These are phyloP conservation scores for Rachicladosporium sp. DNA, from an alignment of 2,329 filamentous ascomycete species.

Conservation along the genomic window DNA sequence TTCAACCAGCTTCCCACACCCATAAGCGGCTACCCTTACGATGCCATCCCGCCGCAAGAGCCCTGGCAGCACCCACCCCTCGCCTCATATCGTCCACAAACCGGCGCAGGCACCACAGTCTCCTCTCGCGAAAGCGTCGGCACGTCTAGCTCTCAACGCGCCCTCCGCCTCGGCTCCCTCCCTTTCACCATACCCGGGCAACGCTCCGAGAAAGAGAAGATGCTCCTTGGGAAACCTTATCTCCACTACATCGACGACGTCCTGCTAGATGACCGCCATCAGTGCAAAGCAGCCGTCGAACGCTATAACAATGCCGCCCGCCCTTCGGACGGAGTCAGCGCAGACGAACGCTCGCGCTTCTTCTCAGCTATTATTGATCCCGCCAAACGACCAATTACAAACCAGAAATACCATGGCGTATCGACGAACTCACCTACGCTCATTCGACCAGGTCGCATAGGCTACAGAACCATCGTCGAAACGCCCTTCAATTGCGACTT, in stretches of 20 bases:
- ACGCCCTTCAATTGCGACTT: constrained; percentile 88
- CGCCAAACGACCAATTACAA: constrained; percentile 34
- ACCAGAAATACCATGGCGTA: constrained; percentile 14
- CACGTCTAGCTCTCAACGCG: constrained; percentile 36
- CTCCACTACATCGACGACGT: constrained; percentile 61
- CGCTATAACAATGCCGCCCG: constrained; percentile 77
- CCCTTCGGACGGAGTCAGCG: constrained; percentile 53
- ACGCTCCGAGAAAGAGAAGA: constrained; percentile 68
- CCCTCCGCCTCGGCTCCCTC: constrained; percentile 24
- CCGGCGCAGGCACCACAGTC: constrained; percentile 5
- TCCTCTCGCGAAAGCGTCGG: constrained; percentile 14
- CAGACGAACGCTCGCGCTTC: constrained; percentile 53
- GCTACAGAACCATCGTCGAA: constrained; percentile 67
- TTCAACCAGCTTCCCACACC: constrained; percentile 1
- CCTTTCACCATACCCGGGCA: constrained; percentile 33
- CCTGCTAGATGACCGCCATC: constrained; percentile 70
- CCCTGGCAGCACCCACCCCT: constrained; percentile 7
- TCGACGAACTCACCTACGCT: constrained; percentile 32
- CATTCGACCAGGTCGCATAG: constrained; percentile 35
- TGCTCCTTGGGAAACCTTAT: constrained; percentile 71
- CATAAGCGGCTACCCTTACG: background rate
- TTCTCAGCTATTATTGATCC: constrained; percentile 63
- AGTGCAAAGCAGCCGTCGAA: constrained; percentile 70
- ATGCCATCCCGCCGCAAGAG: constrained; percentile 6
- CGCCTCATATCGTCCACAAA: background rate